These are phyloP conservation scores for Kodamaea leandrae DNA, from an alignment of 805 yeast species.

Conservation along the genomic window DNA sequence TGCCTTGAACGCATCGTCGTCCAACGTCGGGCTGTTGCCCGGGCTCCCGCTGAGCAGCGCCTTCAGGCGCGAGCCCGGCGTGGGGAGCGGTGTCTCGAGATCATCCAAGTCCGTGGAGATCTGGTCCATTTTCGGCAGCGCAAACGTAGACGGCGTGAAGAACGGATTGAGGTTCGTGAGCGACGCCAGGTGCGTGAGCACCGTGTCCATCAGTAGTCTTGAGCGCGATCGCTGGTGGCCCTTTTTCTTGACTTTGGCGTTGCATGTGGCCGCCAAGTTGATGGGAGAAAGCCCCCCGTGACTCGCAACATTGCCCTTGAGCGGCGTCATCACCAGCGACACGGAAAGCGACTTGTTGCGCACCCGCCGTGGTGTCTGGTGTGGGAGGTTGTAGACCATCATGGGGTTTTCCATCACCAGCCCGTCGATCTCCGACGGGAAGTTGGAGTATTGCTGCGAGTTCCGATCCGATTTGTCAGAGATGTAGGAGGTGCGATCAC, in stretches of 20 bases:
- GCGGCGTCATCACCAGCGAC: constrained; percentile 34
- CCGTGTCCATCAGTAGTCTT: constrained; percentile 28
- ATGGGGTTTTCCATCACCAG: neutral
- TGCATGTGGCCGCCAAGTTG: constrained; percentile 15
- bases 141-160: constrained; percentile 44
- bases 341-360: constrained; percentile 37
- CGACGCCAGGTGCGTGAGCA: constrained; percentile 8
- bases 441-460: too few species aligned
- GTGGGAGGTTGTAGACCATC: neutral
- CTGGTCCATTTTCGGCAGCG: constrained; percentile 40
- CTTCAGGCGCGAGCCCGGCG: constrained; percentile 15
- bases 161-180: constrained; percentile 37
- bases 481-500: too few species aligned
- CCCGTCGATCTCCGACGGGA: neutral
- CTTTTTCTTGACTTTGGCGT: constrained; percentile 34
- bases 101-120: constrained; percentile 22
- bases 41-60: constrained; percentile 7
- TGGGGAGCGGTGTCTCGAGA: constrained; percentile 20
- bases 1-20: constrained; percentile 43
- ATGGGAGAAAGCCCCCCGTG: constrained; percentile 21
- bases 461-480: too few species aligned
- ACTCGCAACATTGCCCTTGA: constrained; percentile 19
- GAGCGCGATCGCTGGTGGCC: constrained; percentile 43
- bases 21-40: constrained; percentile 19
- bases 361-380: constrained; percentile 34